A percentile compares a stretch with the other conserved stretches of the same genome.
Conservation (phyloP, 305 asterid species). For the Fraxinus sp. region DNA sequence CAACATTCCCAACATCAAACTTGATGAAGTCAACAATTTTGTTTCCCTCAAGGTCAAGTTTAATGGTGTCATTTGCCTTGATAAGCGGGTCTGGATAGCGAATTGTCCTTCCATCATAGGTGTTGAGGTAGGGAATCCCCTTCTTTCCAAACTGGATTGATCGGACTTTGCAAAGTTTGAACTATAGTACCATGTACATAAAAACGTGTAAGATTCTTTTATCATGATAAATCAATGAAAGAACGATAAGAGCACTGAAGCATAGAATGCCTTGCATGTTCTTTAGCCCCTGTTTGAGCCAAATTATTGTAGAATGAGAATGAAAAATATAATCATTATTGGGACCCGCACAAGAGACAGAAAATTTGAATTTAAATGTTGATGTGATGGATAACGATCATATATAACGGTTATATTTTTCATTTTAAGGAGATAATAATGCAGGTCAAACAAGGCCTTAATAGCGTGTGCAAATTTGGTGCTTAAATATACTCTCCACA, state of each 20-base stretch:
- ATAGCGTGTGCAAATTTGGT: not conserved
- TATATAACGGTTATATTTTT: too few species aligned
- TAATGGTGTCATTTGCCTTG: not conserved
- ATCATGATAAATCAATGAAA: not conserved
- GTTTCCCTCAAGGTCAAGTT: not conserved
- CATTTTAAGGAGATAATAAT: too few species aligned
- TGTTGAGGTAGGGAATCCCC: conserved; percentile 30
- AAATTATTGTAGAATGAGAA: too few species aligned
- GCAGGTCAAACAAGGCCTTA: too few species aligned
- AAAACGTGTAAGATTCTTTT: not conserved
- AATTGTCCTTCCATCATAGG: conserved; percentile 29
- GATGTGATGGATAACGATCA: too few species aligned
- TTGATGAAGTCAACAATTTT: conserved; percentile 11
- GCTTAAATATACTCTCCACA: not conserved
- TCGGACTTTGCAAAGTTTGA: conserved; percentile 28
- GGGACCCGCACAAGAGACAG: too few species aligned
- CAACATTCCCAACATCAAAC: conserved; percentile 14
- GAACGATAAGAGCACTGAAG: not conserved
- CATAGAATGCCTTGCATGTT: not conserved
- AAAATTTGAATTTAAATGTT: too few species aligned
- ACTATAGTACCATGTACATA: not conserved
- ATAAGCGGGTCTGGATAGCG: conserved; percentile 7
- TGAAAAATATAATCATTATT: too few species aligned
- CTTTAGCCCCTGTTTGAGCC: not conserved
- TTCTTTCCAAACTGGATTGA: conserved; percentile 29